These are phyloP conservation scores for Agrostemma githago DNA, from an alignment of 148 eudicot genomes.

Conservation along the genomic window DNA sequence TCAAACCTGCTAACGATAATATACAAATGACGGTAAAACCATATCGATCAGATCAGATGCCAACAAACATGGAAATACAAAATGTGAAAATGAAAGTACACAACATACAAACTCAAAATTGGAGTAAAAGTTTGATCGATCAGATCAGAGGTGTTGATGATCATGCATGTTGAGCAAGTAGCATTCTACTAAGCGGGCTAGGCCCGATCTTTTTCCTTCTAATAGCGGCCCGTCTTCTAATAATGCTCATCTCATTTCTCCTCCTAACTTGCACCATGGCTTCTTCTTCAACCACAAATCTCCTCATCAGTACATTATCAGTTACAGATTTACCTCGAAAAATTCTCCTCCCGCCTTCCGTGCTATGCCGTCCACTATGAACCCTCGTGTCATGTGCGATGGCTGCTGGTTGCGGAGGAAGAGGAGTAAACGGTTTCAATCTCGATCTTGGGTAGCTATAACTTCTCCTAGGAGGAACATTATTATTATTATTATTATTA, in stretches of 20 bases:
- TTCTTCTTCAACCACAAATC: constrained; percentile 87
- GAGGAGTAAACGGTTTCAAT: constrained; percentile 42
- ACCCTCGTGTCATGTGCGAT: constrained; percentile 31
- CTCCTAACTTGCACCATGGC: constrained; percentile 81
- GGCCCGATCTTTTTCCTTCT: constrained; percentile 80
- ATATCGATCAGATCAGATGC: too few species aligned
- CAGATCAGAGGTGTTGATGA: constrained; percentile 1
- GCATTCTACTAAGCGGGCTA: constrained; percentile 83
- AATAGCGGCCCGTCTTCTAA: constrained; percentile 53
- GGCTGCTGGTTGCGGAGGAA: constrained; percentile 1
- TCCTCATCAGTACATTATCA: constrained; percentile 83
- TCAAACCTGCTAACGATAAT: too few species aligned
- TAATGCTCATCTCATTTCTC: constrained; percentile 70
- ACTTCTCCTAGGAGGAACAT: constrained; percentile 70
- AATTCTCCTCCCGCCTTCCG: constrained; percentile 49
- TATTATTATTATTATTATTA: too few species aligned
- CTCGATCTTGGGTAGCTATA: constrained; percentile 69
- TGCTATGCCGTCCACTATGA: constrained; percentile 54
- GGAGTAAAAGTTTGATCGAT: background rate
- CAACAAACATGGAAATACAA: background rate
- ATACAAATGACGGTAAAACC: too few species aligned
- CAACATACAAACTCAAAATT: background rate
- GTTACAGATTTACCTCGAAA: constrained; percentile 85
- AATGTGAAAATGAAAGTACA: background rate
- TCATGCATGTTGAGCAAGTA: constrained; percentile 52